Evolutionary conservation across 2,329 filamentous ascomycete genomes (phyloP).

Genomic region (Coleophoma crateriformis): DNA sequence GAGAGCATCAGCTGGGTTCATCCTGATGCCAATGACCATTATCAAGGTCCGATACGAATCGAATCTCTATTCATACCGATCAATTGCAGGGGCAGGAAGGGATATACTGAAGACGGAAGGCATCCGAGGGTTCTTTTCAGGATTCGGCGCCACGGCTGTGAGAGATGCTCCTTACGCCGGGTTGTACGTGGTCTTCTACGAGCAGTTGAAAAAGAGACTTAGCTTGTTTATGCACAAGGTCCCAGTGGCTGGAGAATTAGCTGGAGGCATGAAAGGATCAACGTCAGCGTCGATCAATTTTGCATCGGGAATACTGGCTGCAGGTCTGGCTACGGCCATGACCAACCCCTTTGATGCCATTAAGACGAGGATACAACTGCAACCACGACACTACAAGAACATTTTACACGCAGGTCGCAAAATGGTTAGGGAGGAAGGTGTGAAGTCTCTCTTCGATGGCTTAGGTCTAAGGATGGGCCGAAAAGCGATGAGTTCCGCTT

Average conservation of each 20-base stretch:
- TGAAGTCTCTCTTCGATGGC: conserved; percentile 78
- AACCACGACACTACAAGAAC: conserved; percentile 77
- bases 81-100: conserved; percentile 62
- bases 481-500: conserved; percentile 88
- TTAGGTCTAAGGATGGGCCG: conserved; percentile 80
- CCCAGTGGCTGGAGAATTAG: conserved; percentile 13
- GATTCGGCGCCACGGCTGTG: conserved; percentile 88
- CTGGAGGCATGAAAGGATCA: conserved; percentile 18
- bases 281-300: conserved; percentile 75
- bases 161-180: conserved; percentile 96
- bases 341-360: conserved; percentile 97
- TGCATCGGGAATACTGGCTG: conserved; percentile 72
- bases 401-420: conserved; percentile 69
- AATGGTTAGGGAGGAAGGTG: conserved; percentile 79
- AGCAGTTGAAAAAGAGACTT: conserved; percentile 68
- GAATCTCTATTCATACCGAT: conserved; percentile 76
- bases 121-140: conserved; percentile 80
- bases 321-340: conserved; percentile 75
- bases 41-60: conserved; percentile 97
- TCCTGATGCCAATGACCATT: conserved; percentile 93
- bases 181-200: conserved; percentile 90
- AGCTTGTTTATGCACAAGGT: conserved; percentile 18
- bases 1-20: conserved; percentile 78
- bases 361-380: conserved; percentile 90
- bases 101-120: conserved; percentile 75